Evolutionary conservation across 257 asterid species (phyloP).

Genomic region (Solanum tarijense): DNA sequence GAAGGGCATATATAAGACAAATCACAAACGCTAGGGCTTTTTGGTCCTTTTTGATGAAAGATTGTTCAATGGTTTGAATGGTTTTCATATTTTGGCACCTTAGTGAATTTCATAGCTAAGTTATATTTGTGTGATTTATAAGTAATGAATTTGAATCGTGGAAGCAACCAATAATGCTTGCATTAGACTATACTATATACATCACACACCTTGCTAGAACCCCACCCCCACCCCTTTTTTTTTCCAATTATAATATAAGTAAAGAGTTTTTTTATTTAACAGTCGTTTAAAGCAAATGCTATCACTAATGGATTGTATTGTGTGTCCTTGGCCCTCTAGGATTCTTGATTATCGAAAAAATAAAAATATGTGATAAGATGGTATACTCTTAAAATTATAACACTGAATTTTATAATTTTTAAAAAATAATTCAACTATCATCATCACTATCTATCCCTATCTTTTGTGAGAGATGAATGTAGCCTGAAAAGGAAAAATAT

Average conservation of each 20-base stretch:
- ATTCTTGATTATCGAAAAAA: not conserved
- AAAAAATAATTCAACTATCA: not conserved
- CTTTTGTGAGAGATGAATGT: not conserved
- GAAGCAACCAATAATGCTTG: rapidly evolving
- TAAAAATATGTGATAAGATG: not conserved
- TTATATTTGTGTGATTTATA: not conserved
- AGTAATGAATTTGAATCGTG: not conserved
- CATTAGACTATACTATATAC: not conserved
- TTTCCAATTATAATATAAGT: too few relatives aligned
- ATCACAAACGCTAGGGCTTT: not conserved
- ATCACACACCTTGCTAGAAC: not conserved
- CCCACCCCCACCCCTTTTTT: rapidly evolving
- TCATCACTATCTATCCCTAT: not conserved
- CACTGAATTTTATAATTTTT: not conserved
- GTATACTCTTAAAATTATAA: too few relatives aligned
- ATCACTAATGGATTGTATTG: not conserved
- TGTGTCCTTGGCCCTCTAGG: not conserved
- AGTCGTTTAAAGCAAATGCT: not conserved
- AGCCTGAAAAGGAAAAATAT: not conserved
- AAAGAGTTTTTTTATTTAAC: too few relatives aligned
- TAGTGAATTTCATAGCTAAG: too few relatives aligned
- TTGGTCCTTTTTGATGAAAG: not conserved
- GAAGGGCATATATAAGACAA: not conserved
- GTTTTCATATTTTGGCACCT: not conserved
- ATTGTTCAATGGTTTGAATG: not conserved